These are phyloP conservation scores for Rhizoctonia solani DNA, from an alignment of 1,284 basidiomycete genomes.

Conservation along the genomic window DNA sequence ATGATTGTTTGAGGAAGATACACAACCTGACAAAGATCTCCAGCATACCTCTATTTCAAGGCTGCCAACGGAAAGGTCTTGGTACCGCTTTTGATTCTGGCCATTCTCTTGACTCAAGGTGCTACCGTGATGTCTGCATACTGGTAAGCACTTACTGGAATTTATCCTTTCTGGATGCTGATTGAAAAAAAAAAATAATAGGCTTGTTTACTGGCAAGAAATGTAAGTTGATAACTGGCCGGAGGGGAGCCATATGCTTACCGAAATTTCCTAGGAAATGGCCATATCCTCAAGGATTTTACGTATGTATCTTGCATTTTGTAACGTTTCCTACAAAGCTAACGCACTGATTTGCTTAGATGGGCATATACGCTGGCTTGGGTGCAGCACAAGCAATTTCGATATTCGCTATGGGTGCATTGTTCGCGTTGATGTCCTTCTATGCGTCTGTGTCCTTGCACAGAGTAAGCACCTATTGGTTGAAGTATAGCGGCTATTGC, in stretches of 20 bases:
- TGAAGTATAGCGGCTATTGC: not conserved
- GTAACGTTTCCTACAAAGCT: not conserved
- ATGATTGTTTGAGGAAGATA: too few species aligned
- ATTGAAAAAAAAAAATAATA: constrained; percentile 18
- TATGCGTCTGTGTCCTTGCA: constrained; percentile 64
- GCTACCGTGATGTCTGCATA: constrained; percentile 33
- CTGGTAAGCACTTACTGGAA: constrained; percentile 16
- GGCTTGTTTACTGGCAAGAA: constrained; percentile 44
- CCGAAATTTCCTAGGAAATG: constrained; percentile 10
- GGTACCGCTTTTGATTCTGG: constrained; percentile 23
- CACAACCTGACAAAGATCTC: not conserved
- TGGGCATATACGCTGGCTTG: constrained; percentile 57
- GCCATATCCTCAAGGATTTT: constrained; percentile 45
- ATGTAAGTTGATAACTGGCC: constrained; percentile 27
- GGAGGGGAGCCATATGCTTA: not conserved
- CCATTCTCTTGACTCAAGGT: constrained; percentile 22
- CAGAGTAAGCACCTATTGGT: constrained; percentile 40
- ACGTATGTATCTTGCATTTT: constrained; percentile 39
- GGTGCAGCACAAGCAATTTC: constrained; percentile 54
- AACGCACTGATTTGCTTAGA: constrained; percentile 37
- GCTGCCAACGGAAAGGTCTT: constrained; percentile 25
- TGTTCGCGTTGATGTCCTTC: constrained; percentile 56
- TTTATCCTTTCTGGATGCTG: not conserved
- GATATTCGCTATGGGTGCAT: constrained; percentile 54
- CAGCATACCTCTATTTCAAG: constrained; percentile 30